Conservation (phyloP, 805 yeast genomes). For the Cyberlindnera xishuangbannaensis region DNA sequence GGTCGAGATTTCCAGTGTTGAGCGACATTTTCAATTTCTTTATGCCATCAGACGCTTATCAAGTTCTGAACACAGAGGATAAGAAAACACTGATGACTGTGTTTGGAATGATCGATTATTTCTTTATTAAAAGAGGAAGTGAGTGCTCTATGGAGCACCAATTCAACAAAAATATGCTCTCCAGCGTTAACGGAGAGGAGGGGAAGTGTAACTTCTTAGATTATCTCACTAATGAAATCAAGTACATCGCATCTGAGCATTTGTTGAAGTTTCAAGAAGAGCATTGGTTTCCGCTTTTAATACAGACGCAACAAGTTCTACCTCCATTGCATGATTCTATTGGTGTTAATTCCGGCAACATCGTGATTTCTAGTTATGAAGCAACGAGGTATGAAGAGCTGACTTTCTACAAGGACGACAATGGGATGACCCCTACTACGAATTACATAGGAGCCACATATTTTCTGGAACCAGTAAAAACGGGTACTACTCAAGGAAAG, state of each 20-base stretch:
- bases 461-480: slow-evolving; percentile 4
- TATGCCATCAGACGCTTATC: slow-evolving; percentile 9
- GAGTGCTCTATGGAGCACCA: slow-evolving; percentile 12
- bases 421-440: slow-evolving; percentile 11
- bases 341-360: slow-evolving; percentile 2
- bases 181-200: not conserved
- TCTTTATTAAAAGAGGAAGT: slow-evolving; percentile 12
- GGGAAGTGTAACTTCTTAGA: slow-evolving; percentile 1
- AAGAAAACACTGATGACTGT: slow-evolving; percentile 7
- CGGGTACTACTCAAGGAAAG: not conserved
- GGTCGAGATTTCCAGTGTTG: slow-evolving; percentile 12
- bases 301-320: slow-evolving; percentile 4
- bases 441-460: slow-evolving; percentile 12
- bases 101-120: slow-evolving; percentile 13
- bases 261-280: slow-evolving; percentile 2
- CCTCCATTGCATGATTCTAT: slow-evolving; percentile 8
- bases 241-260: slow-evolving; percentile 12
- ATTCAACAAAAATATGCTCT: slow-evolving; percentile 1
- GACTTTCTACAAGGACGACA: slow-evolving; percentile 10
- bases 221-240: slow-evolving; percentile 12
- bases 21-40: slow-evolving; percentile 14
- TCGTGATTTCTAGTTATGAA: slow-evolving; percentile 14
- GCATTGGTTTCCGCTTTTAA: slow-evolving; percentile 4
- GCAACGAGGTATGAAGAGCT: slow-evolving; percentile 12
- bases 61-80: slow-evolving; percentile 6